These are phyloP conservation scores for Ceratocystis papillata DNA, from an alignment of 2,329 filamentous ascomycete species.

Conservation along the genomic window DNA sequence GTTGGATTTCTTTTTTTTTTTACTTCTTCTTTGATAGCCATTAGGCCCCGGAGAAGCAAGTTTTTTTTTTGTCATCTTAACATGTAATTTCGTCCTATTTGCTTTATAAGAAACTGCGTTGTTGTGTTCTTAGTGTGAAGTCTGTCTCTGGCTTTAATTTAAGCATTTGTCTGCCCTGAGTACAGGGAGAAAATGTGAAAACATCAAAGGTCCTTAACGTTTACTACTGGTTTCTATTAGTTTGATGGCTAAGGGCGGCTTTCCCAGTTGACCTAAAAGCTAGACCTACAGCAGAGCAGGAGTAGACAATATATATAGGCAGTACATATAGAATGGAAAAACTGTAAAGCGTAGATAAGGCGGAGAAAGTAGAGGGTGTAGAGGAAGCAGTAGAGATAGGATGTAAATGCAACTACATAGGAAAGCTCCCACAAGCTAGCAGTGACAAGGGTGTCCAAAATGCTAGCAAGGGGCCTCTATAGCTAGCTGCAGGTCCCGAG, in stretches of 20 bases:
- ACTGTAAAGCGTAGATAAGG: background rate
- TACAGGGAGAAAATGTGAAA: background rate
- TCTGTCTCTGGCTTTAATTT: too few species aligned
- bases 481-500: conserved; percentile 8
- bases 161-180: background rate
- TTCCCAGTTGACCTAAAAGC: background rate
- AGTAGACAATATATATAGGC: background rate
- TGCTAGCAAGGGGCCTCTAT: background rate
- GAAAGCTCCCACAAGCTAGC: background rate
- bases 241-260: background rate
- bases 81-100: too few species aligned
- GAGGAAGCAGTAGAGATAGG: too few species aligned
- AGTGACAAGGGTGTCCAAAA: background rate
- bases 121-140: too few species aligned
- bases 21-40: background rate
- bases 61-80: background rate
- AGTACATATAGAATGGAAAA: background rate
- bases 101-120: too few species aligned
- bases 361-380: background rate
- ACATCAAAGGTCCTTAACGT: background rate
- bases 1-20: conserved; percentile 1
- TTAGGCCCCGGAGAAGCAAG: background rate
- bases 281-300: background rate
- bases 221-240: background rate
- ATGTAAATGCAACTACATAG: background rate